phyloP scores from a whole-genome alignment of 2,329 filamentous ascomycete genomes.

The Clathrospora elynae region DNA sequence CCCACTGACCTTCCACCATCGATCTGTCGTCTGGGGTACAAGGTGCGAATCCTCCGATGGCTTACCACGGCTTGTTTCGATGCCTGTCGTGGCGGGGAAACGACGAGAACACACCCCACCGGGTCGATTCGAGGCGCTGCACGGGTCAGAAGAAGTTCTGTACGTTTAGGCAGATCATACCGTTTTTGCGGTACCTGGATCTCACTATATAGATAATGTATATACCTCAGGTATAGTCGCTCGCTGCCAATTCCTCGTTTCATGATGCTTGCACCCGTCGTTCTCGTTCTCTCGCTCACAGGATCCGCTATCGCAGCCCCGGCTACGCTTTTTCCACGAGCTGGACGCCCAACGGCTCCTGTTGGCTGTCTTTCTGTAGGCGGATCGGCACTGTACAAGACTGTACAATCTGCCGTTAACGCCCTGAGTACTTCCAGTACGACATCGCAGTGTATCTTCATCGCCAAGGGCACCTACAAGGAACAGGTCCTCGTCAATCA shows the following conservation, averaged over 20 bases:
- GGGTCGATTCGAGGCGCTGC: not conserved
- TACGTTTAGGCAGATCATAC: too few species aligned
- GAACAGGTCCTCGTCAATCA: constrained; percentile 63
- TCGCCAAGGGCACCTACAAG: constrained; percentile 64
- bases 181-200: too few species aligned
- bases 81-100: constrained; percentile 3
- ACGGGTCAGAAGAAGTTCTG: not conserved
- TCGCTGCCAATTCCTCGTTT: not conserved
- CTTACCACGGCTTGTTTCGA: constrained; percentile 6
- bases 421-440: constrained; percentile 60
- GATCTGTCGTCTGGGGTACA: constrained; percentile 12
- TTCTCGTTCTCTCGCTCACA: constrained; percentile 29
- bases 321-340: constrained; percentile 23
- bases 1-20: constrained; percentile 1
- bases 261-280: constrained; percentile 24
- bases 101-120: not conserved
- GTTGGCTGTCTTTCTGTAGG: constrained; percentile 59
- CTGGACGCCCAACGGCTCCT: constrained; percentile 54
- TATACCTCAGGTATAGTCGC: not conserved
- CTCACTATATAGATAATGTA: constrained; percentile 4
- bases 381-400: constrained; percentile 52
- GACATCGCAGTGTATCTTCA: constrained; percentile 64
- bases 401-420: constrained; percentile 62
- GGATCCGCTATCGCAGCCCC: constrained; percentile 31
- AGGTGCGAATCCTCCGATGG: constrained; percentile 11